Evolutionary conservation across 805 yeast genomes (phyloP).

Genomic region (Wickerhamiella slavikovae): DNA sequence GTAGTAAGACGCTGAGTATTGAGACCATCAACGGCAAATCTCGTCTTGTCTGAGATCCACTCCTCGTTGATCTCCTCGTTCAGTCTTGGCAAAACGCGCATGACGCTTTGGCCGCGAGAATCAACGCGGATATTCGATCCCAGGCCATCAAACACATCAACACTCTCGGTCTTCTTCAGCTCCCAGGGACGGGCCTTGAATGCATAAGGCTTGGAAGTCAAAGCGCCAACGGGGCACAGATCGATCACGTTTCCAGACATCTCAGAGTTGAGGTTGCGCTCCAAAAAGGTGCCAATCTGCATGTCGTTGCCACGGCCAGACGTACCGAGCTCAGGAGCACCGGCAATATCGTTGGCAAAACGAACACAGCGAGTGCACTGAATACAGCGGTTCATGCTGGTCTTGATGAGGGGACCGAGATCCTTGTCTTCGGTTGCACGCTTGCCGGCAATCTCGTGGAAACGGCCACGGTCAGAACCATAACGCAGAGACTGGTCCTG

Average conservation of each 20-base stretch:
- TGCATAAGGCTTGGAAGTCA: conserved; percentile 80
- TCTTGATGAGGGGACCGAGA: conserved; percentile 72
- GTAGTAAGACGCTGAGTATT: conserved; percentile 70
- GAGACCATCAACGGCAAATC: conserved; percentile 72
- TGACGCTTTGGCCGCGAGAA: conserved; percentile 68
- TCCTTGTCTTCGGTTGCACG: conserved; percentile 83
- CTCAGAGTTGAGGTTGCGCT: conserved; percentile 66
- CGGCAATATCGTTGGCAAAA: conserved; percentile 77
- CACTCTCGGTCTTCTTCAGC: conserved; percentile 67
- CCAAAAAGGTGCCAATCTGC: conserved; percentile 80
- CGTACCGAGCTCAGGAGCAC: conserved; percentile 80
- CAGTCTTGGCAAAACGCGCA: conserved; percentile 70
- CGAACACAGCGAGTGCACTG: conserved; percentile 86
- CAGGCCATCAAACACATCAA: conserved; percentile 65
- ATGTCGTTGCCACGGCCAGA: conserved; percentile 81
- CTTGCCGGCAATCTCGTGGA: conserved; percentile 61
- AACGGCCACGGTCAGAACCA: conserved; percentile 76
- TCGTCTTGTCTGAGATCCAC: conserved; percentile 76
- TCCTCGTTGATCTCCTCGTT: conserved; percentile 79
- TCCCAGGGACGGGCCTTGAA: conserved; percentile 90
- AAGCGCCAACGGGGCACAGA: conserved; percentile 82
- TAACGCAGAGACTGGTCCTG: conserved; percentile 73
- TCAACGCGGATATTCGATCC: conserved; percentile 75
- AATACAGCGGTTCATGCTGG: conserved; percentile 82
- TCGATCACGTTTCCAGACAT: conserved; percentile 74